Evolutionary conservation across 2,329 filamentous ascomycete genomes (phyloP).

Genomic region (Ceratocystis eucalypticola): DNA sequence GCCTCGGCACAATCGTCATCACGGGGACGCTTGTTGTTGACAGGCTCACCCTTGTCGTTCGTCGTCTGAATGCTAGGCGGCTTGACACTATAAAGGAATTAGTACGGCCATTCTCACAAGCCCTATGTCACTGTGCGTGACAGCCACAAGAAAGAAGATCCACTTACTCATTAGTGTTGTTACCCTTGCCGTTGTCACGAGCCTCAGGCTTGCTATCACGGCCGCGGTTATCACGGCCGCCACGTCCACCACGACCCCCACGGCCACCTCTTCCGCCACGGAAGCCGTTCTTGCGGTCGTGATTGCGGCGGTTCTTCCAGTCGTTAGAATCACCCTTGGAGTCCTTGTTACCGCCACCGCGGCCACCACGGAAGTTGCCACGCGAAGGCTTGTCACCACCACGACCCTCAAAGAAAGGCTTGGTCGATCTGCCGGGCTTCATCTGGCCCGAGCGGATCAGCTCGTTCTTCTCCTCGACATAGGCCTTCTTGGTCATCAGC

Average conservation of each 20-base stretch:
- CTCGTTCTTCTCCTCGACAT: constrained; percentile 63
- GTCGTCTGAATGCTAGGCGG: constrained; percentile 35
- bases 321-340: constrained; percentile 38
- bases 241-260: constrained; percentile 31
- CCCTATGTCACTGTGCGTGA: constrained; percentile 14
- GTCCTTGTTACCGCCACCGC: constrained; percentile 24
- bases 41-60: constrained; percentile 28
- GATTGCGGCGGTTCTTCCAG: constrained; percentile 51
- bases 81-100: constrained; percentile 25
- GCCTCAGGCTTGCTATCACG: constrained; percentile 23
- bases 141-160: constrained; percentile 14
- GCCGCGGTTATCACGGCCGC: constrained; percentile 21
- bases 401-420: constrained; percentile 39
- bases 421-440: constrained; percentile 38
- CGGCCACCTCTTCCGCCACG: constrained; percentile 33
- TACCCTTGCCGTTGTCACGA: constrained; percentile 22
- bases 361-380: constrained; percentile 29
- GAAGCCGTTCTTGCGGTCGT: constrained; percentile 49
- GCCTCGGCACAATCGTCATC: constrained; percentile 35
- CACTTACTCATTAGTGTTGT: constrained; percentile 27
- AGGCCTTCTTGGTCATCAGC: constrained; percentile 79
- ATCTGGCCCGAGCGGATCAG: constrained; percentile 60
- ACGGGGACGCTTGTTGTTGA: constrained; percentile 41
- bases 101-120: neutral
- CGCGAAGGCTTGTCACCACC: constrained; percentile 26